Percentiles rank a stretch among this genome's conserved stretches.
Evolutionary conservation across 148 eudicot genomes (phyloP).

Genomic region (Rhododendron mucronatum): DNA sequence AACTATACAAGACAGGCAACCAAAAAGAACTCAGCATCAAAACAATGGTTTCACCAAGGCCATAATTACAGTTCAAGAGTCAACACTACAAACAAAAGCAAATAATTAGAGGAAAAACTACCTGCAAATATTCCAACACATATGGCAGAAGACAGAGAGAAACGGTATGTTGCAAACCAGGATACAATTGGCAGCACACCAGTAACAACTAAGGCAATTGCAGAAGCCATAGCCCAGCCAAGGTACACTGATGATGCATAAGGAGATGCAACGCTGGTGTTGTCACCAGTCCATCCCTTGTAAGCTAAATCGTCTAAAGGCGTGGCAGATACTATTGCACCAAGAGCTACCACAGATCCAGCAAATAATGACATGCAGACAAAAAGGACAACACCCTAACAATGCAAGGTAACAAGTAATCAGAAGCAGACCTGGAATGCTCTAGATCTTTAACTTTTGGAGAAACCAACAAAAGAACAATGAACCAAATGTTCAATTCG

Average conservation of each 20-base stretch:
- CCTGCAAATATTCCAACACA: constrained; percentile 86
- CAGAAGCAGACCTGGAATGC: constrained; percentile 16
- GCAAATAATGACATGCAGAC: constrained; percentile 64
- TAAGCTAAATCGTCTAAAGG: constrained; percentile 76
- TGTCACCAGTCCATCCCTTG: constrained; percentile 61
- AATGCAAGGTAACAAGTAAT: neutral
- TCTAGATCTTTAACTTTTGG: neutral
- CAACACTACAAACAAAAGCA: neutral
- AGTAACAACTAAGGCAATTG: constrained; percentile 65
- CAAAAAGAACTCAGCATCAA: constrained; percentile 8
- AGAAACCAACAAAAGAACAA: neutral
- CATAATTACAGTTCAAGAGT: neutral
- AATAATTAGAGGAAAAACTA: constrained; percentile 14
- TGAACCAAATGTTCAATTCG: neutral
- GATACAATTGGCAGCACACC: constrained; percentile 86
- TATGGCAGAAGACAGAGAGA: constrained; percentile 81
- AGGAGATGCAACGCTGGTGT: constrained; percentile 55
- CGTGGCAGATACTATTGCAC: constrained; percentile 81
- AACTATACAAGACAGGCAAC: constrained; percentile 34
- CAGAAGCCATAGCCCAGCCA: constrained; percentile 97
- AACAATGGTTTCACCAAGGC: constrained; percentile 4
- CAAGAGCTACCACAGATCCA: constrained; percentile 81
- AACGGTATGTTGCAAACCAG: constrained; percentile 96
- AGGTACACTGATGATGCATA: constrained; percentile 75
- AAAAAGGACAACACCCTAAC: constrained; percentile 73